A percentile compares a stretch with the other conserved stretches of the same genome.
Evolutionary conservation across 148 eudicot genomes (phyloP).

Genomic region (Rheum nobile): DNA sequence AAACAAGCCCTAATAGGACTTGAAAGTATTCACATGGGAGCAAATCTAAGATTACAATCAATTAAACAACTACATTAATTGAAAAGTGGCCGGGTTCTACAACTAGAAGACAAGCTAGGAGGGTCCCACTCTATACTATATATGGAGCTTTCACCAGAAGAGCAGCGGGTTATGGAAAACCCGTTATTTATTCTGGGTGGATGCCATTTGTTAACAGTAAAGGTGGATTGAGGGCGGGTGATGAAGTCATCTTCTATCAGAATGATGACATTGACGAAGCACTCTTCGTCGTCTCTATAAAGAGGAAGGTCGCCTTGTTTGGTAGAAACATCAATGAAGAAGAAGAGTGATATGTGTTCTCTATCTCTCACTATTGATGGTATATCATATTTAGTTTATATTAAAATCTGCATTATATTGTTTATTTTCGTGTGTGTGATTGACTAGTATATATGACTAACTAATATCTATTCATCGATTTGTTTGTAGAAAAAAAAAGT

Average conservation of each 20-base stretch:
- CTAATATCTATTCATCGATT: no score
- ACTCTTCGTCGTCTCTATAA: background rate
- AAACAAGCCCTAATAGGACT: no score
- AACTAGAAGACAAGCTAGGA: background rate
- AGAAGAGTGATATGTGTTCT: background rate
- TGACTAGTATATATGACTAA: background rate
- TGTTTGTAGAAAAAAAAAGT: background rate
- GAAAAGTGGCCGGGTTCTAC: background rate
- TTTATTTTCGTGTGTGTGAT: background rate
- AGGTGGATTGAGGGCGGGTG: background rate
- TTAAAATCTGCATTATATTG: background rate
- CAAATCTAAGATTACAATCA: background rate
- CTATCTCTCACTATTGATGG: background rate
- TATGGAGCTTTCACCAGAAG: background rate
- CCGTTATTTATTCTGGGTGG: background rate
- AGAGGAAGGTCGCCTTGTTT: background rate
- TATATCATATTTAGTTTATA: background rate
- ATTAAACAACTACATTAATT: background rate
- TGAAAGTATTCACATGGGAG: background rate
- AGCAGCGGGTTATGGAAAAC: background rate
- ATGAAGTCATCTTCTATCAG: conserved; percentile 1
- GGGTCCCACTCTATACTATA: background rate
- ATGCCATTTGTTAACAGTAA: background rate
- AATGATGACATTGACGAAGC: background rate
- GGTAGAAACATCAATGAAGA: background rate